phyloP scores from a whole-genome alignment of 2,329 filamentous ascomycete species.

The Diplodia sapinea region DNA sequence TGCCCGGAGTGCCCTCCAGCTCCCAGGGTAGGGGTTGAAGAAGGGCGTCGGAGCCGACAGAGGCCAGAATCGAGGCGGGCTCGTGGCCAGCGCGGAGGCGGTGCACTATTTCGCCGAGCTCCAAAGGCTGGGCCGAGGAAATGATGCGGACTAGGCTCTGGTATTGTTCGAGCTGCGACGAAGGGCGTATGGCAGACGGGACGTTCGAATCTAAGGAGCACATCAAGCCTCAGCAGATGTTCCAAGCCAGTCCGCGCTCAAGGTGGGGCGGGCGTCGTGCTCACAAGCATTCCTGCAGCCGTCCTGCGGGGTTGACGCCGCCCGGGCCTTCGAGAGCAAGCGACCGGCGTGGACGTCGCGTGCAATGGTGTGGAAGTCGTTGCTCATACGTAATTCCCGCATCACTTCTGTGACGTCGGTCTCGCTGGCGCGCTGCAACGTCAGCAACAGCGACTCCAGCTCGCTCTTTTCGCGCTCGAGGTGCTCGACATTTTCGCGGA shows the following conservation, averaged over 20 bases:
- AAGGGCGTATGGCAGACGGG: slow-evolving; percentile 9
- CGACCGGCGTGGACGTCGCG: slow-evolving; percentile 35
- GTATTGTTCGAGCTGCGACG: slow-evolving; percentile 17
- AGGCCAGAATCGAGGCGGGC: slow-evolving; percentile 28
- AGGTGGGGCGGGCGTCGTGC: background rate
- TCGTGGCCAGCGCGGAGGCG: slow-evolving; percentile 33
- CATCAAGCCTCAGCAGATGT: slow-evolving; percentile 26
- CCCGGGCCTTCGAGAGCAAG: slow-evolving; percentile 32
- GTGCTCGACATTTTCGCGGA: slow-evolving; percentile 37
- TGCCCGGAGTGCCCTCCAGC: slow-evolving; percentile 26
- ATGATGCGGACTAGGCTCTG: slow-evolving; percentile 32
- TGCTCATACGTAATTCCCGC: slow-evolving; percentile 33
- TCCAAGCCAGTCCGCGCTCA: slow-evolving; percentile 20
- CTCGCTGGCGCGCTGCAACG: slow-evolving; percentile 33
- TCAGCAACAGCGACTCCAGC: slow-evolving; percentile 35
- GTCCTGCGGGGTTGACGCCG: slow-evolving; percentile 21
- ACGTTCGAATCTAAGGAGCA: slow-evolving; percentile 14
- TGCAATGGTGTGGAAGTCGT: slow-evolving; percentile 33
- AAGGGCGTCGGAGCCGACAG: slow-evolving; percentile 18
- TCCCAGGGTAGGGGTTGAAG: slow-evolving; percentile 29
- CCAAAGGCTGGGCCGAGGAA: slow-evolving; percentile 24
- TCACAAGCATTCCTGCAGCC: slow-evolving; percentile 31
- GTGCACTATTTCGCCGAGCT: slow-evolving; percentile 35
- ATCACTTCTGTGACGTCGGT: slow-evolving; percentile 35
- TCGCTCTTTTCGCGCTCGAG: slow-evolving; percentile 34